These are phyloP conservation scores for Arthrocladium fulminans DNA, from an alignment of 2,329 filamentous ascomycete species.

Conservation along the genomic window DNA sequence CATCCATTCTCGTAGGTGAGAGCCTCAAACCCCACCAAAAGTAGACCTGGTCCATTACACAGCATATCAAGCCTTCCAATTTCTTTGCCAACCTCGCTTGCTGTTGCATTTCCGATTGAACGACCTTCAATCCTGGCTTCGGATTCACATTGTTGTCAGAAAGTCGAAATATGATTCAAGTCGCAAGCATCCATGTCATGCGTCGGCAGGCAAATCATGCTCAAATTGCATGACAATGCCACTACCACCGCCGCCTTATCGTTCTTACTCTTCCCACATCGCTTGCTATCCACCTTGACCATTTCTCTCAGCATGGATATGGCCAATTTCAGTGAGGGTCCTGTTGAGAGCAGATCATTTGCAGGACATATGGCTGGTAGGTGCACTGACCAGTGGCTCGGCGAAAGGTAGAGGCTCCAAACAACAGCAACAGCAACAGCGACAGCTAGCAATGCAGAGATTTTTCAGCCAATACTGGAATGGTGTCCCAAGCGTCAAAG, in stretches of 20 bases:
- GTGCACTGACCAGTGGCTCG: background rate
- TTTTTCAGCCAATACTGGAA: too few relatives aligned
- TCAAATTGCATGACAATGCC: background rate
- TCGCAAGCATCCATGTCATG: slow-evolving; percentile 1
- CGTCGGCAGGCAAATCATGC: background rate
- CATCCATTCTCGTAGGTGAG: too few relatives aligned
- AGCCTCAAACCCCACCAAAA: too few relatives aligned
- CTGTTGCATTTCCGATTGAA: background rate
- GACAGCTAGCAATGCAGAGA: slow-evolving; percentile 9
- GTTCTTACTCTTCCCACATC: background rate
- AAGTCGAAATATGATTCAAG: background rate
- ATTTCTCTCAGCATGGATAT: slow-evolving; percentile 9
- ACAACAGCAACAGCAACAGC: slow-evolving; percentile 13
- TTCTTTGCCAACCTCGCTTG: background rate
- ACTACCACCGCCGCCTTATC: background rate
- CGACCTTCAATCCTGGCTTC: background rate
- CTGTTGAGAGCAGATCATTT: slow-evolving; percentile 13
- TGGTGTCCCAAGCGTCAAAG: slow-evolving; percentile 90
- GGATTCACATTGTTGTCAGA: background rate
- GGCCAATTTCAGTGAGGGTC: slow-evolving; percentile 19
- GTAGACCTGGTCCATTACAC: too few relatives aligned
- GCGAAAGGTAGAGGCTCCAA: slow-evolving; percentile 8
- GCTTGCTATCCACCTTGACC: background rate
- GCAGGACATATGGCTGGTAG: slow-evolving; percentile 12
- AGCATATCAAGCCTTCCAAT: too few relatives aligned